Evolutionary conservation across 1,139 yeast genomes (phyloP), one percentile per base, ranked within the genome.

Genomic region (Debaryomyces coudertii): DNA sequence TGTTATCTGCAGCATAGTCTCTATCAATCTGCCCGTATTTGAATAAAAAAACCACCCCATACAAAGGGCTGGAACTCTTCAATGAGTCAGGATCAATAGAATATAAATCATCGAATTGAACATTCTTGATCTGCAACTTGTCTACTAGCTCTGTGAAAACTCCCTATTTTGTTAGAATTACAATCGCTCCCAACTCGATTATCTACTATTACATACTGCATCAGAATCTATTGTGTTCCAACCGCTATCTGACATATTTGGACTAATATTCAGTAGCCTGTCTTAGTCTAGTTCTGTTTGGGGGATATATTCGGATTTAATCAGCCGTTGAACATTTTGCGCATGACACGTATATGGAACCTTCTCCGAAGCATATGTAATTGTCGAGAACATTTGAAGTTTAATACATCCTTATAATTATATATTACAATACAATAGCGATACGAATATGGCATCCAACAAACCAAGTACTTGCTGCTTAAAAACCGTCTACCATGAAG

Each of bases 181-280:
- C 20, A 11, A 4, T 40, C 30, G 5, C 6, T 20, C 16, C n/a
- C 2, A 12, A 14, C 20, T 30, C 12, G 9, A 23, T 20, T 12
- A 14, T n/a, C 36, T 22, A 7, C n/a, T 15, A 18, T 8, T 42
- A 68, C 77, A 45, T 63, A 76, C 81, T 0, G 88, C 87, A 62
- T 85, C 90, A 4, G 87, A 81, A 56, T 83, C 90, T 20, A 85
- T 82, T 1, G 88, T 82, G 56, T 83, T 83, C 90, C 90, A 85
- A 9, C 83, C 79, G 33, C 47, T 40, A 8, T 51, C 51, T 18
- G 53, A 38, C 57, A 53, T 53, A 8, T 24, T 38, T 35, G 18
- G 18, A 20, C 11, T 20, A 22, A 33, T 29, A 29, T 5, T 4
- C 16, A 6, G 3, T 29, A 3, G 11, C 5, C 5, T 14, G 20